These are phyloP conservation scores for Aspergillus latus DNA, from an alignment of 2,329 filamentous ascomycete genomes.

Conservation along the genomic window DNA sequence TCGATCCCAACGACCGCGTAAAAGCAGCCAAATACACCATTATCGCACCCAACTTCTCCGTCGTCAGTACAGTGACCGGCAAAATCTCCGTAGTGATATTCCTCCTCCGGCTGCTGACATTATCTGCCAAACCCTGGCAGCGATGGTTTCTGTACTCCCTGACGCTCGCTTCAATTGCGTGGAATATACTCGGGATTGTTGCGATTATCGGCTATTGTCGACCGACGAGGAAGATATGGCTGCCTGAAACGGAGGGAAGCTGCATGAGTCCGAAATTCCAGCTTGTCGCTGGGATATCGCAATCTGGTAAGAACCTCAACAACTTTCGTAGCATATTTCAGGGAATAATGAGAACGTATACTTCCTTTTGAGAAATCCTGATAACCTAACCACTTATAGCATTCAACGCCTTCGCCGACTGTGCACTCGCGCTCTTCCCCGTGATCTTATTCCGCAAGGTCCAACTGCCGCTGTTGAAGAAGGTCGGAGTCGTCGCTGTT, in stretches of 20 bases:
- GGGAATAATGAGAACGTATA: too few species aligned
- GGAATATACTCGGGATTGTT: constrained; percentile 18
- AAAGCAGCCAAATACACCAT: constrained; percentile 19
- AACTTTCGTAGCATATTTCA: too few species aligned
- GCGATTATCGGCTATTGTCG: constrained; percentile 16
- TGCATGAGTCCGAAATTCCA: constrained; percentile 17
- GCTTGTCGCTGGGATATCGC: constrained; percentile 12
- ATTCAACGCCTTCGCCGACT: constrained; percentile 17
- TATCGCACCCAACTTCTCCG: constrained; percentile 17
- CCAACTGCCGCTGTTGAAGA: constrained; percentile 10
- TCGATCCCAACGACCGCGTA: background rate
- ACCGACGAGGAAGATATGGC: constrained; percentile 16
- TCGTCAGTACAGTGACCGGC: constrained; percentile 18
- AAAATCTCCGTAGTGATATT: constrained; percentile 22
- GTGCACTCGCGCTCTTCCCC: constrained; percentile 14
- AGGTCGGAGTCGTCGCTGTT: constrained; percentile 14
- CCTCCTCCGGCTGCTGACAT: constrained; percentile 16
- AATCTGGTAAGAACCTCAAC: constrained; percentile 9
- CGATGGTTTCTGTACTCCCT: constrained; percentile 18
- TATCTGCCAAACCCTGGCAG: constrained; percentile 2
- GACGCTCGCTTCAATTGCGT: constrained; percentile 15
- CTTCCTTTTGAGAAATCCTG: too few species aligned
- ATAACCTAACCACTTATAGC: background rate
- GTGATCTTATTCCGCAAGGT: constrained; percentile 14
- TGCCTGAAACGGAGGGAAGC: constrained; percentile 6